Base-by-base conservation (phyloP, 2,329 filamentous ascomycete species). In the Venturia oleaginea region DNA sequence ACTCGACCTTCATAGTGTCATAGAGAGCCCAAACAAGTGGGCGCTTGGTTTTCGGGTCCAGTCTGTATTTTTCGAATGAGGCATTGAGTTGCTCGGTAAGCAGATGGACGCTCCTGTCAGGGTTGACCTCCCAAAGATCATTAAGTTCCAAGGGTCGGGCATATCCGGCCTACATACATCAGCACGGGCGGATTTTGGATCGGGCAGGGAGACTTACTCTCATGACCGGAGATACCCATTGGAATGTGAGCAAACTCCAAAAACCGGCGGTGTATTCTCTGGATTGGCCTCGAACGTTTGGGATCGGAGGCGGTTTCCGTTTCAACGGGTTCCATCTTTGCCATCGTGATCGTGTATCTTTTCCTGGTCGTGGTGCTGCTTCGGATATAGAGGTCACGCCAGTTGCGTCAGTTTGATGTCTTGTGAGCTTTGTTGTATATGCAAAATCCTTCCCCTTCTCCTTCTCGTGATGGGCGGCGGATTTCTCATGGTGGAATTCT, bases 151-250 rank as follows among this genome's bases (percentile, higher is more conserved):
- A 82, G 2, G 87, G 85, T 17, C 94, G 87, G 72, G 91, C 87
- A 76, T 97, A 97, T 42, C 94, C 94, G 46, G 86, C 84, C 86
- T 91, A 32, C 24, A 1, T 17, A 34, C 22, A 42, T 43, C 22
- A 64, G 34, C 34, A 59, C 62, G 42, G 61, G 17, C n/a, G 42
- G 55, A 30, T 22, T 3, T 5, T 60, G 15, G 10, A 15, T 65
- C 13, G 22, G 15, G 64, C 24, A 3, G 59, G n/a, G 34, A n/a
- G 19, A 67, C 67, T 64, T 75, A 88, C 87, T 67, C 77, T 81
- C 92, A 97, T 97, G 64, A 97, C 73, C 1, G 91, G 87, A 0
- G 86, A 86, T 82, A 97, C 93, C 93, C 93, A 97, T 73, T 91
- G 85, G 72, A 96, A 97, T 4, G 88, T 88, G 27, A 96, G 74